Conservation (phyloP, 106 monocot species). For the Agapanthus africanus region DNA sequence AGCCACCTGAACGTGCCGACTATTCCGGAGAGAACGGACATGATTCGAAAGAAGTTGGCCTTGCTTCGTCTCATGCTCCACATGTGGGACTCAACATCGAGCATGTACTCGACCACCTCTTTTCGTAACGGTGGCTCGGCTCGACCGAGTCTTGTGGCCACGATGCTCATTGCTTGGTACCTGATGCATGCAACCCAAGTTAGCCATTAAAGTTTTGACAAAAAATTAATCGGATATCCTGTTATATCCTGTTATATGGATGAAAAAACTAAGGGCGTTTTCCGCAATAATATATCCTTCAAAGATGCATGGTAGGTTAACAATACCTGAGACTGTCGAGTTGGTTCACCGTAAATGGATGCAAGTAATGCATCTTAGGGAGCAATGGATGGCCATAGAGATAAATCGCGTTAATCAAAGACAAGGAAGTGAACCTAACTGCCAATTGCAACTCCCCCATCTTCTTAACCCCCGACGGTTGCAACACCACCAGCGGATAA, state of each 20-base stretch:
- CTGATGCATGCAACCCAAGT: constrained; percentile 9
- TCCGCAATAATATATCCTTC: too few species aligned
- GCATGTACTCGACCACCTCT: constrained; percentile 72
- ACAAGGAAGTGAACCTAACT: constrained; percentile 47
- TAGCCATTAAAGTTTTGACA: too few species aligned
- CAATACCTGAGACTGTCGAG: constrained; percentile 28
- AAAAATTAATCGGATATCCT: too few species aligned
- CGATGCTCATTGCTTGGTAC: constrained; percentile 73
- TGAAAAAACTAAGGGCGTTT: too few species aligned
- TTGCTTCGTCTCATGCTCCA: constrained; percentile 80
- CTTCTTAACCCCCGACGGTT: constrained; percentile 62
- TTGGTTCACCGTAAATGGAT: constrained; percentile 39
- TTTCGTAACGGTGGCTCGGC: constrained; percentile 54
- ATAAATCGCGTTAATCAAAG: constrained; percentile 36
- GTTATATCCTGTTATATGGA: too few species aligned
- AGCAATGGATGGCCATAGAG: constrained; percentile 54
- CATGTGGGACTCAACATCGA: constrained; percentile 70
- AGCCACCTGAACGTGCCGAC: constrained; percentile 42
- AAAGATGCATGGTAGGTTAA: too few species aligned
- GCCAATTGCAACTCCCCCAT: constrained; percentile 66
- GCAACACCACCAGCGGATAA: constrained; percentile 50
- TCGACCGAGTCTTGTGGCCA: constrained; percentile 49
- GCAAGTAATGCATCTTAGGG: constrained; percentile 48
- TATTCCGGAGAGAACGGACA: constrained; percentile 42
- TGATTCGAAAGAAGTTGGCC: constrained; percentile 67